Percentiles rank a stretch among this genome's conserved stretches.
phyloP scores from a whole-genome alignment of 2,329 filamentous ascomycete genomes.

The Curvularia hawaiiensis region DNA sequence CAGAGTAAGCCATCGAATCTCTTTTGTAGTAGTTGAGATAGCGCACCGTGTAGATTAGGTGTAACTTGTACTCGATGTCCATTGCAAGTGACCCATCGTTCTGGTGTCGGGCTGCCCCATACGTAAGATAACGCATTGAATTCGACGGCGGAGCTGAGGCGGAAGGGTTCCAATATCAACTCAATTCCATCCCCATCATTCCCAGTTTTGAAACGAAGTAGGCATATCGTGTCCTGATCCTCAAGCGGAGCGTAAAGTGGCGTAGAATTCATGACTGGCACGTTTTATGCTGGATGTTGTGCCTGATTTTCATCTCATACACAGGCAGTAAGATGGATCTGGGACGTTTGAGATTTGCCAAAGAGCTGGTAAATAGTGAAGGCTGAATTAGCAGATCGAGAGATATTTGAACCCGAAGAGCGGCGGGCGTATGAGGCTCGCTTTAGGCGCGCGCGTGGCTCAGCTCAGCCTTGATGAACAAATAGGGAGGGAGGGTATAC shows the following conservation, averaged over 20 bases:
- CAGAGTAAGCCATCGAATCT: constrained; percentile 3
- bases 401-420: neutral
- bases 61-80: neutral
- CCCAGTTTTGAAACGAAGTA: neutral
- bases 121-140: neutral
- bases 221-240: neutral
- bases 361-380: no score
- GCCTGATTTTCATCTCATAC: no score
- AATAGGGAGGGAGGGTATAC: neutral
- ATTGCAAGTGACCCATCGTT: neutral
- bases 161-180: neutral
- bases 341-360: no score
- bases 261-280: neutral
- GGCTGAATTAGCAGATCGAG: neutral
- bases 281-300: neutral
- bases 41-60: neutral
- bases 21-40: neutral
- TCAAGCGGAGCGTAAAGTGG: neutral
- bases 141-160: neutral
- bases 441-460: neutral
- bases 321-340: no score
- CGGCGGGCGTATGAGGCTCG: neutral
- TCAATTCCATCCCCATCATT: neutral
- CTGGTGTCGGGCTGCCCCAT: neutral
- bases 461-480: neutral